Evolutionary conservation across 2,329 filamentous ascomycete species (phyloP), one percentile per base, ranked within the genome.

Genomic region (Diplodia intermedia): DNA sequence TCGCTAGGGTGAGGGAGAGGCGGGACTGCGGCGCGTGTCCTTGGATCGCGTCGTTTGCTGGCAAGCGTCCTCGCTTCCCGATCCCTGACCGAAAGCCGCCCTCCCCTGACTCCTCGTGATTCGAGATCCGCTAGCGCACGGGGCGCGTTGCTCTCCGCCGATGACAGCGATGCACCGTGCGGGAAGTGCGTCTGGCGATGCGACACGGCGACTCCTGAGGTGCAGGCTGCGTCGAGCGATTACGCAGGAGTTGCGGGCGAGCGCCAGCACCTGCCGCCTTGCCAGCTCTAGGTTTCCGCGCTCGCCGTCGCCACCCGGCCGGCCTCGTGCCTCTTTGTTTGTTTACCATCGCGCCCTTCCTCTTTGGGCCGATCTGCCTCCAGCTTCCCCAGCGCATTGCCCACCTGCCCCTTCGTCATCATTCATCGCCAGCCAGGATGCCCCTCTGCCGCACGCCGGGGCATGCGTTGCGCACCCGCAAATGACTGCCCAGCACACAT

Each of bases 151-250:
- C 18, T 52, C 54, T 67, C 43, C 54, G 54, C 29, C 47, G 47
- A 38, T 38, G 60, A 63, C 43, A 50, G 43, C 31, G 60, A 31
- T 36, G 43, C 31, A 49, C 47, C 47, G 60, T 52, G 18, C 29
- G 60, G 43, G 43, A 63, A 38, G 20, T 50, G 47, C 60, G 53
- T 67, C 40, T 57, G 38, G 53, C 53, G 53, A 60, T 60, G 65
- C 65, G 54, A 67, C 65, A 38, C 65, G 53, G 54, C 65, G 65
- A 38, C 65, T 67, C 54, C 65, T 67, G 65, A 67, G 55, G 65
- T 56, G 65, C 65, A 66, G 65, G 9, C 40, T 66, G 65, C 65
- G 53, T 57, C 43, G 43, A 36, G 53, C 26, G 33, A 12, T 38
- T n/a, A 43, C 23, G 57, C 43, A 63, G 60, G 29, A n/a, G 60